phyloP scores from a whole-genome alignment of 2,329 filamentous ascomycete genomes.

The Pseudogymnoascus pannorum region DNA sequence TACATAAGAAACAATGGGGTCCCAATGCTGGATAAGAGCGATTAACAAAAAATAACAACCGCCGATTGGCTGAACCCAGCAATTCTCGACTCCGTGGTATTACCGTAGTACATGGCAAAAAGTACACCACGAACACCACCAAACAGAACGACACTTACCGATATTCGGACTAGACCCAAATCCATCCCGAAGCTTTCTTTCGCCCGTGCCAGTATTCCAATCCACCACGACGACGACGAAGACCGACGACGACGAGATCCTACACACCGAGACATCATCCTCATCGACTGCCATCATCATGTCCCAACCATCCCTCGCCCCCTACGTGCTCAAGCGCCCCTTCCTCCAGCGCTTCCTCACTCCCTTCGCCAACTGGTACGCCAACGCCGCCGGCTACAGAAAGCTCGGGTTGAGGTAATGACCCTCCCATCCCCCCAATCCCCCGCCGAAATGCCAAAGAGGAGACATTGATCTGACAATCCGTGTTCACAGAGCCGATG shows the following conservation, averaged over 20 bases:
- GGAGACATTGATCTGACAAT: background rate
- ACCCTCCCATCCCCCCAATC: background rate
- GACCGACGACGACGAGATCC: background rate
- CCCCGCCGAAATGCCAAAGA: background rate
- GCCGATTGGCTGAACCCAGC: background rate
- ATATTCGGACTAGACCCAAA: background rate
- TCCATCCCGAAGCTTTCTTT: background rate
- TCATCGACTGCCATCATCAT: slow-evolving; percentile 20
- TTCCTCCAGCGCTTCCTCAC: slow-evolving; percentile 74
- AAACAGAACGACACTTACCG: background rate
- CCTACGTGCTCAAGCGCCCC: slow-evolving; percentile 73
- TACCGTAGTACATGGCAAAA: background rate
- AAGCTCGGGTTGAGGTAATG: slow-evolving; percentile 81
- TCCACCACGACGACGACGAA: slow-evolving; percentile 8
- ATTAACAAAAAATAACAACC: background rate
- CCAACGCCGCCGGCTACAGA: slow-evolving; percentile 83
- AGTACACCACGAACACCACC: background rate
- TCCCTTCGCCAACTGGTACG: slow-evolving; percentile 84
- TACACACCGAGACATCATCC: background rate
- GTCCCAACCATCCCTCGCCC: slow-evolving; percentile 52
- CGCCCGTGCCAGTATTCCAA: background rate
- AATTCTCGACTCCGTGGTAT: background rate
- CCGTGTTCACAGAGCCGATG: slow-evolving; percentile 66
- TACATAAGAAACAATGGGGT: background rate
- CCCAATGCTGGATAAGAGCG: background rate